These are phyloP conservation scores for Coccomyxa sp. DNA, from an alignment of 139 green algal species.

Conservation along the genomic window DNA sequence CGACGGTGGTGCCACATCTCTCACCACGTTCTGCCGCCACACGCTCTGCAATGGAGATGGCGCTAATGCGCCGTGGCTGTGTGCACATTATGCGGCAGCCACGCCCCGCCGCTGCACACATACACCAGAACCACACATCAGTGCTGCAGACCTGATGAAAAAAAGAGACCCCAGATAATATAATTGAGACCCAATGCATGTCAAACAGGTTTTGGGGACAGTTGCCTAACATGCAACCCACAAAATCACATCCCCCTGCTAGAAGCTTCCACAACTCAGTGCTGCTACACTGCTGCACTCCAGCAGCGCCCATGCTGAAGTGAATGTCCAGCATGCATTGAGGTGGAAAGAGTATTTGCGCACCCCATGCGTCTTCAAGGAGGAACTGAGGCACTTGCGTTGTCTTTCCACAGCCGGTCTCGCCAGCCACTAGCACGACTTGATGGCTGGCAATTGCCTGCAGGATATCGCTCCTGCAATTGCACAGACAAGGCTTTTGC, in stretches of 20 bases:
- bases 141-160: too few species aligned
- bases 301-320: too few species aligned
- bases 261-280: too few species aligned
- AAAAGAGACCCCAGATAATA: too few species aligned
- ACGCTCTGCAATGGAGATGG: conserved; percentile 69
- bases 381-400: conserved; percentile 81
- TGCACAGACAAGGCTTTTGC: too few species aligned
- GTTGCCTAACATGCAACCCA: not conserved
- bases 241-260: too few species aligned
- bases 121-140: not conserved
- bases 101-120: conserved; percentile 28
- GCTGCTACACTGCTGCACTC: too few species aligned
- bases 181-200: not conserved
- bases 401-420: conserved; percentile 84
- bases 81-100: conserved; percentile 78
- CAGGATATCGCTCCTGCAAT: conserved; percentile 34
- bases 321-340: too few species aligned
- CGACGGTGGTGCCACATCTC: conserved; percentile 65
- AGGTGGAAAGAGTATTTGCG: too few species aligned
- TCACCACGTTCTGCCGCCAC: conserved; percentile 72
- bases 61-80: conserved; percentile 89
- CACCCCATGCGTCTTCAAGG: conserved; percentile 52
- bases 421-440: conserved; percentile 74
- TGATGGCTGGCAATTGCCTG: conserved; percentile 26
- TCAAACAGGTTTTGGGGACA: not conserved